Evolutionary conservation across 78 protist species (phyloP).

Genomic region (Dictyostelium purpureum): DNA sequence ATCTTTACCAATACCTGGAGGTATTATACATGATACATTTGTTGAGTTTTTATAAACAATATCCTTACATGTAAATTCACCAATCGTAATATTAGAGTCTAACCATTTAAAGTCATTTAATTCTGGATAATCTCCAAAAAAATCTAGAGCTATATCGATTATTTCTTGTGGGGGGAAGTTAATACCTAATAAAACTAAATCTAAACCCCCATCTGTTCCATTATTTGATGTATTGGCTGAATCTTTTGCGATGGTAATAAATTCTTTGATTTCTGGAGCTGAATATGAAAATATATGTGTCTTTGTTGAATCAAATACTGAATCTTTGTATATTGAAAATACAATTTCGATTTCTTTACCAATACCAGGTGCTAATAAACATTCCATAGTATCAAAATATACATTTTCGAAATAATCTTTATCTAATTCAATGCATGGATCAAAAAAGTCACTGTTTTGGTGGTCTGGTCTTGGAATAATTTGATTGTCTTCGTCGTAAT

Average conservation of each 20-base stretch:
- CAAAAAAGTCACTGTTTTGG: background rate
- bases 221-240: no score
- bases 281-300: no score
- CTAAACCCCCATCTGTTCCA: background rate
- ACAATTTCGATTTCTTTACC: background rate
- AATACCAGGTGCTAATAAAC: background rate
- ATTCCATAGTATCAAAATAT: background rate
- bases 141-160: no score
- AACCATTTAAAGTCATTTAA: background rate
- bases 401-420: background rate
- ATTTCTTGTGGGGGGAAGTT: background rate
- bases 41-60: background rate
- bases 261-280: no score
- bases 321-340: background rate
- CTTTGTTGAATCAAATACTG: no score
- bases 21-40: background rate
- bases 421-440: conserved; percentile 7
- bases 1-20: conserved; percentile 54
- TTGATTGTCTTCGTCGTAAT: background rate
- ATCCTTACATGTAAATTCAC: background rate
- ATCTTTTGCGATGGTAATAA: no score
- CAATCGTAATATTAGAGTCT: background rate
- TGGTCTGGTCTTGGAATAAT: background rate
- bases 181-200: background rate
- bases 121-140: no score